Evolutionary conservation across 1,139 yeast species (phyloP).

Genomic region (Arxiozyma bovina): DNA sequence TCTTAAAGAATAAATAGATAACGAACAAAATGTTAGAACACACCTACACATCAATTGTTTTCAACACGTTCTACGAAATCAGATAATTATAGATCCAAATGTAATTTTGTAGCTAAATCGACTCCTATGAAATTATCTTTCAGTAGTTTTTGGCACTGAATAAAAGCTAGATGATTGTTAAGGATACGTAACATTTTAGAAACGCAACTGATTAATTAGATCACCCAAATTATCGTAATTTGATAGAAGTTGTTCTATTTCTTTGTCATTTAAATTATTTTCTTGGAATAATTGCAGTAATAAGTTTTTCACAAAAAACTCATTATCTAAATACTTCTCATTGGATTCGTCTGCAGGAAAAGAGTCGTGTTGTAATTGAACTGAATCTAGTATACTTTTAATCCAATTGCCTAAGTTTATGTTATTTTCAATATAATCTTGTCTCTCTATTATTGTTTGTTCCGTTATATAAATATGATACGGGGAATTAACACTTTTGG

Average conservation of each 20-base stretch:
- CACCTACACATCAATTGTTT: slow-evolving; percentile 40
- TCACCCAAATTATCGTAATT: slow-evolving; percentile 9
- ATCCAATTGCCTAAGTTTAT: slow-evolving; percentile 2
- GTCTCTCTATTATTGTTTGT: slow-evolving; percentile 7
- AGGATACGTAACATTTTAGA: not conserved
- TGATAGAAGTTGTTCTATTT: slow-evolving; percentile 8
- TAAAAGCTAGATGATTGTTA: not conserved
- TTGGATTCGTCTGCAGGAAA: slow-evolving; percentile 5
- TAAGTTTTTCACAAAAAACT: slow-evolving; percentile 9
- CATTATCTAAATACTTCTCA: slow-evolving; percentile 6
- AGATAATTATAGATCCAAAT: slow-evolving; percentile 37
- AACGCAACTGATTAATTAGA: slow-evolving; percentile 1
- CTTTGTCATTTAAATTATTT: slow-evolving; percentile 8
- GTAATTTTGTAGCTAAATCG: slow-evolving; percentile 22
- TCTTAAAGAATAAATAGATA: not conserved
- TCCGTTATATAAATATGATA: slow-evolving; percentile 7
- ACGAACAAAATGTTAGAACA: slow-evolving; percentile 34
- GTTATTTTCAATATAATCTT: slow-evolving; percentile 8
- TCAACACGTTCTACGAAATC: slow-evolving; percentile 52
- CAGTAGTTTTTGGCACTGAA: slow-evolving; percentile 5
- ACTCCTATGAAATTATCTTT: slow-evolving; percentile 27
- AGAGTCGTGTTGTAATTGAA: not conserved
- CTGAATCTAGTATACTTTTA: not conserved
- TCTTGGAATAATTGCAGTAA: slow-evolving; percentile 7
- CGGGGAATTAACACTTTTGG: not conserved